Evolutionary conservation across 805 yeast species (phyloP), one percentile per base, ranked within the genome.

Genomic region (Starmerella vaccinii): DNA sequence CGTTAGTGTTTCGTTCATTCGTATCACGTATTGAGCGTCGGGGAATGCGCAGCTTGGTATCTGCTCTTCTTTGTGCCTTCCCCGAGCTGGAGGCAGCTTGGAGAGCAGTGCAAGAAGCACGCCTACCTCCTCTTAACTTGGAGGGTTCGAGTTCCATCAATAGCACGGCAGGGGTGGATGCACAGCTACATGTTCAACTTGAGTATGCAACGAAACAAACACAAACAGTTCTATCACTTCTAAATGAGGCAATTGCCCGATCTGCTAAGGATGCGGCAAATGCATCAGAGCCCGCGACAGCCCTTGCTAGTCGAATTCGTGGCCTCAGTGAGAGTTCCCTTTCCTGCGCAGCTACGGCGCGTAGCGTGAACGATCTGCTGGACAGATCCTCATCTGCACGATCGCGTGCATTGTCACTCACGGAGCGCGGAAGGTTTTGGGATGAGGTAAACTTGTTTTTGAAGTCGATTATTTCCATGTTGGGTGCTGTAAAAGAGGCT

Each of bases 41-140:
- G 85, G 59, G 92, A 84, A 55, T 92, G 74, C 2, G 97, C 86
- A 3, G 97, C 87, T 65, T 92, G 87, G 45, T 97, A 96, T 27
- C 89, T 95, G 60, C 90, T 83, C 65, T 87, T 6, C 22, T 53
- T 29, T 29, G 19, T 21, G 37, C 55, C n/a, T 49, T 57, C 47
- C 57, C 60, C 5, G 61, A 58, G 39, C 52, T 58, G 13, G 57
- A 55, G 49, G 46, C 57, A 4, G 53, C 59, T 8, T 50, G 57
- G 53, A 32, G 53, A 3, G 39, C 39, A 1, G 6, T 52, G 18
- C 58, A 52, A 22, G 42, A 46, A 32, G 10, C 43, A 23, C 22
- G 26, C 27, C 35, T 42, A 5, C 42, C 49, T 2, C 49, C 35
- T 2, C 12, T 24, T 10, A 18, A 19, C 24, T 30, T 35, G 24